phyloP scores from a whole-genome alignment of 106 monocot species.

The Acanthochlamys bracteata region DNA sequence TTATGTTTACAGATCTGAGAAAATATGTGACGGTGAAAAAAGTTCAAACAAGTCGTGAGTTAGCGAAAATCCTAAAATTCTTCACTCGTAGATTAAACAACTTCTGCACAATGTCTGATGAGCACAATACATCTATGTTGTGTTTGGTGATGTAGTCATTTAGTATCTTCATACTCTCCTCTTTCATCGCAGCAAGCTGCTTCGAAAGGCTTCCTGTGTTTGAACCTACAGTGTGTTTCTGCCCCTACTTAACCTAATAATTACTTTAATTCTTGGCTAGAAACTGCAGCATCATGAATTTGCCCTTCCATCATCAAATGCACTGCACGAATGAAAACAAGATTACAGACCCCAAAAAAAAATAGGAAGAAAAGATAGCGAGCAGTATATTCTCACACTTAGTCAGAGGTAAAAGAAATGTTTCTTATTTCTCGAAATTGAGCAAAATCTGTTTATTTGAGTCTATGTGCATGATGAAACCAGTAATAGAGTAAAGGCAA shows the following conservation, averaged over 20 bases:
- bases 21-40: too few relatives aligned
- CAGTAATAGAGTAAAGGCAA: too few relatives aligned
- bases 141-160: constrained; percentile 66
- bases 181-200: constrained; percentile 53
- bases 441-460: not conserved
- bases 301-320: constrained; percentile 7
- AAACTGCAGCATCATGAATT: not conserved
- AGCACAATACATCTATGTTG: constrained; percentile 19
- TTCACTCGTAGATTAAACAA: too few relatives aligned
- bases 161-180: constrained; percentile 55
- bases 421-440: not conserved
- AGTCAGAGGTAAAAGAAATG: too few relatives aligned
- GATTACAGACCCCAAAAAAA: not conserved
- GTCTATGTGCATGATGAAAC: not conserved
- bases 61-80: too few relatives aligned
- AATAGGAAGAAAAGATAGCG: not conserved
- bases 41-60: too few relatives aligned
- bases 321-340: not conserved
- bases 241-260: constrained; percentile 37
- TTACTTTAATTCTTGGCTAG: constrained; percentile 34
- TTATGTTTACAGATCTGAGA: too few relatives aligned
- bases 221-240: constrained; percentile 27
- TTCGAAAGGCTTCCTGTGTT: constrained; percentile 36
- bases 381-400: not conserved
- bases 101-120: not conserved